phyloP scores from a whole-genome alignment of 805 yeast species.

The Nakazawaea sp. region DNA sequence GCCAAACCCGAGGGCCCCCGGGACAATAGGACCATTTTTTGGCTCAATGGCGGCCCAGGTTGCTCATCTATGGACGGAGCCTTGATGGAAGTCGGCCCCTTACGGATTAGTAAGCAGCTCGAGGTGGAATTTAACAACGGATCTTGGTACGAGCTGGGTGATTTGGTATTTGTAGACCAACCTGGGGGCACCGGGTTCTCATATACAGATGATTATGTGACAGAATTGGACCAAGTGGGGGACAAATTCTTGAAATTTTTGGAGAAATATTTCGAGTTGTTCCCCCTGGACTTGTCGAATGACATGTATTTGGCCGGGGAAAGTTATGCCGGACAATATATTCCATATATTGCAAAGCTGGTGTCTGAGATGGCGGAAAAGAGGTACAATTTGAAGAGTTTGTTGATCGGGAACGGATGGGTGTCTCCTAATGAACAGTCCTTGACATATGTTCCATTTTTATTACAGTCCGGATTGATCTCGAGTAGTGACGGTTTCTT shows the following conservation, averaged over 20 bases:
- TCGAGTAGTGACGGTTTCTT: slow-evolving; percentile 31
- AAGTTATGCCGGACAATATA: slow-evolving; percentile 94
- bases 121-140: slow-evolving; percentile 56
- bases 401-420: slow-evolving; percentile 92
- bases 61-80: slow-evolving; percentile 99
- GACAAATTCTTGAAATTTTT: slow-evolving; percentile 60
- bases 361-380: slow-evolving; percentile 28
- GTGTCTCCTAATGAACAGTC: slow-evolving; percentile 84
- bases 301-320: slow-evolving; percentile 86
- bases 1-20: slow-evolving; percentile 17
- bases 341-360: slow-evolving; percentile 76
- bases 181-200: slow-evolving; percentile 95
- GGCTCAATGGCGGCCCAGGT: slow-evolving; percentile 99
- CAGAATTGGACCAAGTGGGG: slow-evolving; percentile 51
- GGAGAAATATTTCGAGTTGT: slow-evolving; percentile 54
- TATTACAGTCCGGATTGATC: slow-evolving; percentile 52
- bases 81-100: slow-evolving; percentile 86
- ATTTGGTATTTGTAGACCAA: slow-evolving; percentile 84
- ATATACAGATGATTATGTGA: slow-evolving; percentile 45
- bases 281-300: slow-evolving; percentile 56
- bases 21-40: slow-evolving; percentile 44
- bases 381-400: slow-evolving; percentile 50
- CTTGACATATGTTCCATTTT: slow-evolving; percentile 69
- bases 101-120: slow-evolving; percentile 44
- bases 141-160: slow-evolving; percentile 77